phyloP scores from a whole-genome alignment of 768 basidiomycete genomes.

The Gymnopilus dilepis region DNA sequence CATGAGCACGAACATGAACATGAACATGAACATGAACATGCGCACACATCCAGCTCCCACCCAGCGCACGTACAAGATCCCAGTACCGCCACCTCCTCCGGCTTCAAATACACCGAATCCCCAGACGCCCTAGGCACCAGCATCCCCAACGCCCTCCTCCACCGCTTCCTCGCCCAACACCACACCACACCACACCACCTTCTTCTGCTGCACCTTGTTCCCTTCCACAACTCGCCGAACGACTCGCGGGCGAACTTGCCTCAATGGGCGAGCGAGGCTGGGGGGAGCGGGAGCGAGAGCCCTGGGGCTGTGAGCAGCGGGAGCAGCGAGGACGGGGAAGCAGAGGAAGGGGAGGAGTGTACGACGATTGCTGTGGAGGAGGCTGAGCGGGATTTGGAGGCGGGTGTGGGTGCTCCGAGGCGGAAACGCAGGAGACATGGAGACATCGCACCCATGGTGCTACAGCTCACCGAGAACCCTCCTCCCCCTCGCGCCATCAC shows the following conservation, averaged over 20 bases:
- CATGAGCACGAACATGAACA: not conserved
- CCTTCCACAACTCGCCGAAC: conserved; percentile 67
- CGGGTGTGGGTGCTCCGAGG: not conserved
- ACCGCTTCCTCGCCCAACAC: not conserved
- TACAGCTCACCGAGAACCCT: not conserved
- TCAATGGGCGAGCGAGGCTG: conserved; percentile 25
- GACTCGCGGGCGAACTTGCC: conserved; percentile 41
- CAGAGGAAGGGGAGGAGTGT: too few species aligned
- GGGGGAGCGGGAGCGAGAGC: conserved; percentile 21
- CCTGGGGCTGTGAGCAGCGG: conserved; percentile 19
- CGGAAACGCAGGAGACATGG: not conserved
- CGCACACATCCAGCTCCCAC: too few species aligned
- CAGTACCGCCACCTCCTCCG: not conserved
- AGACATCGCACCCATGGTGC: not conserved
- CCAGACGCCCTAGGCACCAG: not conserved
- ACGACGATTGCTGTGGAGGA: too few species aligned
- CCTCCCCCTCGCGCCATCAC: not conserved
- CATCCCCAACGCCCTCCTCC: conserved; percentile 9
- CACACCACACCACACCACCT: too few species aligned
- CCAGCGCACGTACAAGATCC: conserved; percentile 9
- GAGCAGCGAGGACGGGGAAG: too few species aligned
- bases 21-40: too few species aligned
- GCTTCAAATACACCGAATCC: not conserved
- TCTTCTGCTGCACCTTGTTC: too few species aligned
- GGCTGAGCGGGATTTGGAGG: not conserved